Conservation (phyloP, 345 rosid genomes). For the Arabis hirsuta region DNA sequence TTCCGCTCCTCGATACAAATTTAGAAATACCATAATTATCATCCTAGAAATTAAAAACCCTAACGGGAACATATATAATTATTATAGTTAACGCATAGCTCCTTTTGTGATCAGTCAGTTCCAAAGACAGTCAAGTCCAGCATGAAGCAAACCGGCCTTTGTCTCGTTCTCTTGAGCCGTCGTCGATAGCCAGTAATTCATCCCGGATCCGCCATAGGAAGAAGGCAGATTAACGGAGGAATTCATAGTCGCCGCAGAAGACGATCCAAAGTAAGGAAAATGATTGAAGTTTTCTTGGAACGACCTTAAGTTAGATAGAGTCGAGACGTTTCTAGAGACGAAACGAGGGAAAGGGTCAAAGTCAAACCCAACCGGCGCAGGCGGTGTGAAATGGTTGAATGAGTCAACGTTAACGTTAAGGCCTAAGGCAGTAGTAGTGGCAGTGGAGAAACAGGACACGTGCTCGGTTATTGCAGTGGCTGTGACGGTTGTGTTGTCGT, state of each 20-base stretch:
- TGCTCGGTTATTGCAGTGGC: constrained; percentile 63
- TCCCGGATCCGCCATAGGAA: constrained; percentile 35
- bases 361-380: constrained; percentile 29
- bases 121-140: constrained; percentile 88
- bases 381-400: constrained; percentile 40
- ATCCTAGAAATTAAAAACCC: constrained; percentile 19
- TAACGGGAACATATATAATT: constrained; percentile 21
- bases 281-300: constrained; percentile 77
- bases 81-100: constrained; percentile 4
- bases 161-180: constrained; percentile 44
- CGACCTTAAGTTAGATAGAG: constrained; percentile 71
- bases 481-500: constrained; percentile 58
- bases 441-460: constrained; percentile 99
- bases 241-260: constrained; percentile 36
- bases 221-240: constrained; percentile 33
- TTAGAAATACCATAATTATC: constrained; percentile 20
- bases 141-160: constrained; percentile 51
- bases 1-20: constrained; percentile 21
- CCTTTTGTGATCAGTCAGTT: constrained; percentile 40
- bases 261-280: constrained; percentile 57
- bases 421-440: constrained; percentile 58
- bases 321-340: constrained; percentile 49
- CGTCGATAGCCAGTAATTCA: constrained; percentile 48
- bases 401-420: constrained; percentile 29
- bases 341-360: constrained; percentile 42